Conservation (phyloP, 306 rosid genomes). For the Vigna unguiculata region DNA sequence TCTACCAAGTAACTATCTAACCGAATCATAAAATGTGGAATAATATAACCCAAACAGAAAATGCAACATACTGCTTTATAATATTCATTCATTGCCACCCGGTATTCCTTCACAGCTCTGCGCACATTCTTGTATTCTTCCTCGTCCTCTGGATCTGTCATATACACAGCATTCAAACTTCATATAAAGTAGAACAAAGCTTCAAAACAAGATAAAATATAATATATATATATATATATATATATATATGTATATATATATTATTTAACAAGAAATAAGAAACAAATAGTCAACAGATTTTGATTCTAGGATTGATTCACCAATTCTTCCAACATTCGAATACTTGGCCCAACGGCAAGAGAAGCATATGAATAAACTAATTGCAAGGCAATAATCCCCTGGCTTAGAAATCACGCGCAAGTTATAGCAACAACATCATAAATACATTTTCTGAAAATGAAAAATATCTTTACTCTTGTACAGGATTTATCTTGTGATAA, state of each 20-base stretch:
- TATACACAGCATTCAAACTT: conserved; percentile 30
- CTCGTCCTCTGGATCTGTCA: conserved; percentile 71
- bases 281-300: conserved; percentile 7
- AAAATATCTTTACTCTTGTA: not conserved
- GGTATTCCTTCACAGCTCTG: conserved; percentile 76
- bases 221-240: not conserved
- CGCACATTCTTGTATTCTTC: conserved; percentile 68
- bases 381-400: conserved; percentile 10
- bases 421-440: conserved; percentile 14
- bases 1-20: conserved; percentile 7
- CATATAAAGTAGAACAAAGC: conserved; percentile 17
- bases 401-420: not conserved
- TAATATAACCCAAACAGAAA: conserved; percentile 34
- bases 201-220: conserved; percentile 28
- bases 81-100: conserved; percentile 71
- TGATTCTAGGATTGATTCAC: conserved; percentile 24
- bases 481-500: not conserved
- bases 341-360: conserved; percentile 17
- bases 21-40: conserved; percentile 36
- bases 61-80: conserved; percentile 72
- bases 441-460: conserved; percentile 24
- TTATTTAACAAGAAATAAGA: conserved; percentile 30
- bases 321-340: conserved; percentile 33
- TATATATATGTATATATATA: not conserved
- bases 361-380: conserved; percentile 33